phyloP scores from a whole-genome alignment of 2,329 filamentous ascomycete species.

The Sarocladiaceae sp. region DNA sequence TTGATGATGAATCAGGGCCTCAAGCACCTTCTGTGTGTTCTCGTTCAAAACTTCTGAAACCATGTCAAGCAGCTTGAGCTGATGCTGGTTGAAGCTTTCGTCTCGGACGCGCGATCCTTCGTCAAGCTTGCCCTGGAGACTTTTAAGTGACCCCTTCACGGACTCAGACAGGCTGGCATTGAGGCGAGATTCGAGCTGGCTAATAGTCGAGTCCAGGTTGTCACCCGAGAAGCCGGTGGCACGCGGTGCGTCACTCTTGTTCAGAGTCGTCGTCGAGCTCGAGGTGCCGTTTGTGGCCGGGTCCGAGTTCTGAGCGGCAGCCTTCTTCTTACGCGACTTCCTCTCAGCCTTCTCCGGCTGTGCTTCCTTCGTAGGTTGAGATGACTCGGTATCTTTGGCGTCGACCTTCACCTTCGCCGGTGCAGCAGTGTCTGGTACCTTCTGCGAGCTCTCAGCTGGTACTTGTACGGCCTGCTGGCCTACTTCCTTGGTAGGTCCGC shows the following conservation, averaged over 20 bases:
- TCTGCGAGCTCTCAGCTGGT: slow-evolving; percentile 14
- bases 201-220: slow-evolving; percentile 47
- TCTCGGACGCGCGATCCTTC: slow-evolving; percentile 56
- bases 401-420: slow-evolving; percentile 36
- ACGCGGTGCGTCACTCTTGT: slow-evolving; percentile 10
- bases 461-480: slow-evolving; percentile 22
- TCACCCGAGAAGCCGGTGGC: slow-evolving; percentile 33
- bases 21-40: slow-evolving; percentile 65
- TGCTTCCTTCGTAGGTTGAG: slow-evolving; percentile 30
- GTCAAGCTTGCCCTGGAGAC: slow-evolving; percentile 55
- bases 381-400: slow-evolving; percentile 42
- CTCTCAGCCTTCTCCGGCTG: slow-evolving; percentile 55
- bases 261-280: slow-evolving; percentile 14
- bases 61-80: slow-evolving; percentile 49
- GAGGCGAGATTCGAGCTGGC: slow-evolving; percentile 46
- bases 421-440: slow-evolving; percentile 21
- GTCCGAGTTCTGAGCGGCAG: slow-evolving; percentile 22
- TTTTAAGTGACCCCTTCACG: slow-evolving; percentile 53
- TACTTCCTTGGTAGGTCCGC: slow-evolving; percentile 25
- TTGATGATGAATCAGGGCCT: slow-evolving; percentile 68
- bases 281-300: slow-evolving; percentile 21
- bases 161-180: slow-evolving; percentile 39
- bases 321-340: slow-evolving; percentile 64
- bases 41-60: slow-evolving; percentile 55
- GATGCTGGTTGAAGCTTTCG: slow-evolving; percentile 44